Conservation (phyloP, 2,329 filamentous ascomycete genomes). For the Hymenoscyphus repandus region DNA sequence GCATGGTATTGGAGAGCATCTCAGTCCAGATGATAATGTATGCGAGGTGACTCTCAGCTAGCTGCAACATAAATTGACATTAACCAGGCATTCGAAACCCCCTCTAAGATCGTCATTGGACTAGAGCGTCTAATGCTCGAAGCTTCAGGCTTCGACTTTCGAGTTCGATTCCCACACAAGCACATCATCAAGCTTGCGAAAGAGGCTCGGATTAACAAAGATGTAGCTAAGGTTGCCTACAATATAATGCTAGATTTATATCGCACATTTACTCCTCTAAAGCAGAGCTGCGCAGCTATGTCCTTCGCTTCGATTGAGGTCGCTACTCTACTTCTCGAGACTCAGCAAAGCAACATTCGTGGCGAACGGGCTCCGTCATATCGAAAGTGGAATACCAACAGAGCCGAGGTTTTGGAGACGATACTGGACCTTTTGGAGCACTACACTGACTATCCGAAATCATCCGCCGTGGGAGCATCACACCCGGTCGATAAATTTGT, state of each 20-base stretch:
- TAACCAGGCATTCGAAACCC: slow-evolving; percentile 68
- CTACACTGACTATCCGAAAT: slow-evolving; percentile 76
- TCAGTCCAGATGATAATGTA: slow-evolving; percentile 79
- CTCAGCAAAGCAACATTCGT: slow-evolving; percentile 46
- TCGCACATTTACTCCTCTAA: slow-evolving; percentile 87
- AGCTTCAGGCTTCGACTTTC: slow-evolving; percentile 88
- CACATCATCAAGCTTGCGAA: slow-evolving; percentile 73
- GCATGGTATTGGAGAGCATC: slow-evolving; percentile 51
- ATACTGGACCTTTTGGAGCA: slow-evolving; percentile 87
- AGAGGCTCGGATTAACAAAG: slow-evolving; percentile 38
- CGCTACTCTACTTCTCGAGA: slow-evolving; percentile 61
- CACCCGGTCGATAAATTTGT: slow-evolving; percentile 77
- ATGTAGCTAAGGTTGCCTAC: slow-evolving; percentile 66
- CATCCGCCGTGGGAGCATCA: slow-evolving; percentile 67
- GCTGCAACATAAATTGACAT: not conserved
- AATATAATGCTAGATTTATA: slow-evolving; percentile 84
- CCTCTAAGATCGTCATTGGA: slow-evolving; percentile 77
- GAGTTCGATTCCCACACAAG: slow-evolving; percentile 81
- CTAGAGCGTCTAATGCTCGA: slow-evolving; percentile 92
- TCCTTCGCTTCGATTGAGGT: slow-evolving; percentile 79
- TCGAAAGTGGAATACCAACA: slow-evolving; percentile 41
- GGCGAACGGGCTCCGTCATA: slow-evolving; percentile 43
- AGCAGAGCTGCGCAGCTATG: slow-evolving; percentile 82
- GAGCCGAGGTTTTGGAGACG: slow-evolving; percentile 61
- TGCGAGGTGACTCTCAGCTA: slow-evolving; percentile 19